phyloP scores from a whole-genome alignment of 495 filamentous ascomycete species.

The Penicillium macrosclerotiorum region DNA sequence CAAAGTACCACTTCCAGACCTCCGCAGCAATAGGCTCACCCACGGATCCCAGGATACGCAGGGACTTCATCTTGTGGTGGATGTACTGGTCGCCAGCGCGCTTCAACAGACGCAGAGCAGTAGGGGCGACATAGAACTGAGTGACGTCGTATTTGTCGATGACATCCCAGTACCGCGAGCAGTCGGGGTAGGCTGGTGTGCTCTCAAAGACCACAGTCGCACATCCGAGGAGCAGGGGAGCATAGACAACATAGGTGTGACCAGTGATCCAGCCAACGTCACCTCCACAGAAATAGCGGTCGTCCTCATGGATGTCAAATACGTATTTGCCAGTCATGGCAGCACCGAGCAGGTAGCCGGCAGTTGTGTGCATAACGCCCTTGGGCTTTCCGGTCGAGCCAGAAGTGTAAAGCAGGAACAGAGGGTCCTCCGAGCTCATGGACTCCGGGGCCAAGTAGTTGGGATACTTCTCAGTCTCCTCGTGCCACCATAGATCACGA shows the following conservation, averaged over 20 bases:
- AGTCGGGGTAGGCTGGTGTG: constrained; percentile 94
- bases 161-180: constrained; percentile 98
- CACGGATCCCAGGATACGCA: constrained; percentile 92
- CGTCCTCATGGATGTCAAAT: constrained; percentile 93
- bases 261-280: constrained; percentile 99
- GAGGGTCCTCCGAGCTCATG: constrained; percentile 89
- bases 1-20: constrained; percentile 99
- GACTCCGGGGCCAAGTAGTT: constrained; percentile 81
- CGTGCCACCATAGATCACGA: constrained; percentile 96
- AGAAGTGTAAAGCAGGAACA: constrained; percentile 97
- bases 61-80: constrained; percentile 80
- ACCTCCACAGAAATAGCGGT: constrained; percentile 95
- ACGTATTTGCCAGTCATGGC: constrained; percentile 96
- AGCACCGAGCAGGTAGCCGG: constrained; percentile 87
- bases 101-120: constrained; percentile 89
- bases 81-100: constrained; percentile 91
- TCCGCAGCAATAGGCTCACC: constrained; percentile 98
- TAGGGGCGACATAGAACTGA: constrained; percentile 98
- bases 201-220: constrained; percentile 98
- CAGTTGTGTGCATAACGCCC: constrained; percentile 98
- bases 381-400: constrained; percentile 98
- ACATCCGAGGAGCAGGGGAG: constrained; percentile 87
- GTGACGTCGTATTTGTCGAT: constrained; percentile 93
- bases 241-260: constrained; percentile 99
- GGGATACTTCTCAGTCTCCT: constrained; percentile 95